Percentiles rank a stretch among this genome's conserved stretches.
phyloP scores from a whole-genome alignment of 371 early-diverging fungal genomes.

The Mycotypha africana region DNA sequence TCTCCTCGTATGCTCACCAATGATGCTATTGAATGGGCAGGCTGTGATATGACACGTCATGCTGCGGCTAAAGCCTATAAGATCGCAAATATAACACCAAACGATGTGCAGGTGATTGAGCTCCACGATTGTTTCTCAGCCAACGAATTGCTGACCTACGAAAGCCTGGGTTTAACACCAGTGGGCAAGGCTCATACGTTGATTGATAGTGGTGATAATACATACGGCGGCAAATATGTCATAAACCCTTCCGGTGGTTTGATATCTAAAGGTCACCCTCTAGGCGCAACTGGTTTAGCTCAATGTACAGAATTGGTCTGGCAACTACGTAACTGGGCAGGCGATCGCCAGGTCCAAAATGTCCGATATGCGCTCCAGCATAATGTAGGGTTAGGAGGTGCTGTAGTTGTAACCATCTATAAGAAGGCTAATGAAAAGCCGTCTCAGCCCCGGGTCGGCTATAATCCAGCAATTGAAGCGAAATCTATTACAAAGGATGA shows the following conservation, averaged over 20 bases:
- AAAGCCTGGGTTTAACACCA: conserved; percentile 66
- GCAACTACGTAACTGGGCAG: conserved; percentile 70
- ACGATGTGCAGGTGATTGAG: conserved; percentile 69
- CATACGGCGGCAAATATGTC: conserved; percentile 60
- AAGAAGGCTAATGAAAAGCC: conserved; percentile 44
- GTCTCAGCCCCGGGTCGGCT: conserved; percentile 53
- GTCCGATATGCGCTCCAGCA: conserved; percentile 69
- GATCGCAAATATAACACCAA: conserved; percentile 54
- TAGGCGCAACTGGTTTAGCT: conserved; percentile 79
- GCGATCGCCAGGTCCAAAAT: conserved; percentile 68
- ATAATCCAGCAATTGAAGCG: conserved; percentile 67
- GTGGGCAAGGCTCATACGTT: conserved; percentile 61
- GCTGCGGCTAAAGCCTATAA: conserved; percentile 55
- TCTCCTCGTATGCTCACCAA: conserved; percentile 53
- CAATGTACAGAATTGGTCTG: conserved; percentile 65
- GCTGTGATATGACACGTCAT: conserved; percentile 66
- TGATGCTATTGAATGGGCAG: conserved; percentile 65
- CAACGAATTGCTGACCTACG: conserved; percentile 77
- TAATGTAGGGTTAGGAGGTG: conserved; percentile 78
- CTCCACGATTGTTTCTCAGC: conserved; percentile 82
- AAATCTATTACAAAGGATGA: conserved; percentile 55
- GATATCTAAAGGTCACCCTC: conserved; percentile 79
- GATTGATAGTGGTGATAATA: conserved; percentile 50
- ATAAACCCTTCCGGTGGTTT: conserved; percentile 81
- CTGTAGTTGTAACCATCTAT: conserved; percentile 68